Base-by-base conservation (phyloP, 306 rosid species). In the Cicer cuneatum region DNA sequence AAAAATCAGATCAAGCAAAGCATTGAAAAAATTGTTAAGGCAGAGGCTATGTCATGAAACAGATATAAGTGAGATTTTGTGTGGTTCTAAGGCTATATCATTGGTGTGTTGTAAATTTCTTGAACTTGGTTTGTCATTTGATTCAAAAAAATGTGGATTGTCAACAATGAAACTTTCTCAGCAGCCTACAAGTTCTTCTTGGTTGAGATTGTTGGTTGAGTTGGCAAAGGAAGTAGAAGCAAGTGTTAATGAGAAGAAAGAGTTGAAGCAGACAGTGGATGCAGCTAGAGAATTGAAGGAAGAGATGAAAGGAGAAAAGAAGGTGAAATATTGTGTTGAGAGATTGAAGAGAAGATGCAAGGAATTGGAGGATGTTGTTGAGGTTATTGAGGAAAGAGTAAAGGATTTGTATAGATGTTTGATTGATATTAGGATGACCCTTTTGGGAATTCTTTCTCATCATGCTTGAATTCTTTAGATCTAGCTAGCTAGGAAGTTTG, bases 381-480 rank as follows among this genome's bases (percentile, higher is more conserved):
- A 58, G 67, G 52, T 41, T 68, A 19, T 83, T 53, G 85, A 83
- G 37, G 87, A 40, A 75, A 83, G 82, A 78, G 84, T 86, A 4
- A 83, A 86, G 29, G 81, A 13, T 61, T 41, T 86, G 85, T 86
- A 83, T 71, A 86, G 57, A 78, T 54, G 43, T 76, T 78, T 86
- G 74, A 83, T 86, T 81, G 54, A 86, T 78, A 66, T 86, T 74
- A 81, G 87, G 77, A 75, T 86, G 87, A 77, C 12, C 48, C 80
- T 83, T 66, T n/a, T 86, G 82, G 87, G 87, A 68, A 83, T 86
- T 51, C 71, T 86, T 71, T 86, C 89, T 7, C 84, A 83, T 1
- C 80, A 78, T 18, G 62, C 77, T n/a, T 70, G n/a, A 40, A 66
- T 41, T 52, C 35, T 48, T 62, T 42, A 40, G 43, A 71, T 70